Conservation (phyloP, 768 basidiomycete genomes). For the Phanerochaete carnosa region DNA sequence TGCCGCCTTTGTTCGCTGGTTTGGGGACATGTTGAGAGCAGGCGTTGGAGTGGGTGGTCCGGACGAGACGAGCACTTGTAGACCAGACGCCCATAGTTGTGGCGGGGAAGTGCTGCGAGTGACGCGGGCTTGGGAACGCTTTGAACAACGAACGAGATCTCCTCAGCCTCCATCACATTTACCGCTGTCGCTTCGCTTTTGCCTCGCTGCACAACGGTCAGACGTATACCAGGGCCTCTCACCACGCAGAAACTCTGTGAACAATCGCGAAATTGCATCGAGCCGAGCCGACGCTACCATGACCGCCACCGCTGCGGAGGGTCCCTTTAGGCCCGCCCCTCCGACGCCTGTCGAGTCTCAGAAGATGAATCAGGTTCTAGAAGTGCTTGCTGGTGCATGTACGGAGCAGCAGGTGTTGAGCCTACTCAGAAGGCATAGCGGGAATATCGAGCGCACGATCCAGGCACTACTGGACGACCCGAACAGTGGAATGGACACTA, state of each 20-base stretch:
- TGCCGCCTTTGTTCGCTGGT: neutral
- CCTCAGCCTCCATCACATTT: neutral
- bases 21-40: neutral
- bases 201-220: neutral
- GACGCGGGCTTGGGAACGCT: neutral
- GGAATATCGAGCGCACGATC: slow-evolving; percentile 42
- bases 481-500: slow-evolving; percentile 11
- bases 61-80: neutral
- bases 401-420: slow-evolving; percentile 47
- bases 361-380: slow-evolving; percentile 30
- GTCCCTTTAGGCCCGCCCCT: slow-evolving; percentile 10
- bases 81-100: neutral
- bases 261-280: neutral
- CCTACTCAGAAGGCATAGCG: slow-evolving; percentile 59
- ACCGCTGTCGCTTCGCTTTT: neutral
- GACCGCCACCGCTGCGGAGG: slow-evolving; percentile 1
- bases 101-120: neutral
- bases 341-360: slow-evolving; percentile 22
- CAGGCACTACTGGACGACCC: slow-evolving; percentile 29
- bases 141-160: neutral
- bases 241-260: too few relatives aligned
- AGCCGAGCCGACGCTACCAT: neutral
- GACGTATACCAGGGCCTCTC: too few relatives aligned
- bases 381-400: slow-evolving; percentile 37
- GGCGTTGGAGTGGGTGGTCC: neutral